phyloP scores from a whole-genome alignment of 2,329 filamentous ascomycete genomes.

The Colletotrichum godetiae region DNA sequence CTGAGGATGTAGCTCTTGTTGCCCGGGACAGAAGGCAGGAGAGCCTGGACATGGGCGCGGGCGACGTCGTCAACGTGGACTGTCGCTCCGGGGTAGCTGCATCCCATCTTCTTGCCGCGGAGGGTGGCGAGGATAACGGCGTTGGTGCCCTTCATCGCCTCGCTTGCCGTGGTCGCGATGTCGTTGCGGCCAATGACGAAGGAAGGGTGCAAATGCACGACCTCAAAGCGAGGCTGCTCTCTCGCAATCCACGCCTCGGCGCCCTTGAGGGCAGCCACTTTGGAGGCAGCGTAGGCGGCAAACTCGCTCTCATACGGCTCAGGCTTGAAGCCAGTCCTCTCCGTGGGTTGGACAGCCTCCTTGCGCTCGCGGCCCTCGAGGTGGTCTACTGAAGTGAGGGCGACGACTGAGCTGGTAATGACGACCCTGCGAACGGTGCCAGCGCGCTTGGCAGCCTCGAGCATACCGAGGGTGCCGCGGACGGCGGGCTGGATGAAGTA shows the following conservation, averaged over 20 bases:
- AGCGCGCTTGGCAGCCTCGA: conserved; percentile 57
- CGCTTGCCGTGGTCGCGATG: conserved; percentile 39
- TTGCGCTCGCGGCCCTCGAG: conserved; percentile 24
- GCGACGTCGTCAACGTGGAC: conserved; percentile 54
- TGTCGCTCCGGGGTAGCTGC: conserved; percentile 41
- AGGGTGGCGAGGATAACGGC: conserved; percentile 47
- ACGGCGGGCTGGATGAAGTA: conserved; percentile 68
- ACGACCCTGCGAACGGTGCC: conserved; percentile 54
- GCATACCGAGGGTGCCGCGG: conserved; percentile 61
- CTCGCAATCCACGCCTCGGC: conserved; percentile 47
- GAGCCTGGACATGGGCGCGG: conserved; percentile 49
- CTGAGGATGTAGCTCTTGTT: conserved; percentile 46
- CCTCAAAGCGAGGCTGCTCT: conserved; percentile 47
- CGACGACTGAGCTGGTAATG: conserved; percentile 62
- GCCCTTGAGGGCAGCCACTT: conserved; percentile 46
- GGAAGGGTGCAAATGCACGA: conserved; percentile 49
- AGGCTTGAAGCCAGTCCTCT: conserved; percentile 23
- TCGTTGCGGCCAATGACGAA: conserved; percentile 52
- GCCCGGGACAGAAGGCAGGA: conserved; percentile 45
- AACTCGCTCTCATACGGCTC: conserved; percentile 40
- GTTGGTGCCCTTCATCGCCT: conserved; percentile 49
- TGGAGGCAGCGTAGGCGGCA: conserved; percentile 50
- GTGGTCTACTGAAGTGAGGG: conserved; percentile 35
- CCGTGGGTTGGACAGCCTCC: conserved; percentile 5
- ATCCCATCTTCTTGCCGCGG: conserved; percentile 42